Percentiles rank a stretch among this genome's conserved stretches.
Evolutionary conservation across 768 basidiomycete species (phyloP).

Genomic region (Amylocystis lapponica): DNA sequence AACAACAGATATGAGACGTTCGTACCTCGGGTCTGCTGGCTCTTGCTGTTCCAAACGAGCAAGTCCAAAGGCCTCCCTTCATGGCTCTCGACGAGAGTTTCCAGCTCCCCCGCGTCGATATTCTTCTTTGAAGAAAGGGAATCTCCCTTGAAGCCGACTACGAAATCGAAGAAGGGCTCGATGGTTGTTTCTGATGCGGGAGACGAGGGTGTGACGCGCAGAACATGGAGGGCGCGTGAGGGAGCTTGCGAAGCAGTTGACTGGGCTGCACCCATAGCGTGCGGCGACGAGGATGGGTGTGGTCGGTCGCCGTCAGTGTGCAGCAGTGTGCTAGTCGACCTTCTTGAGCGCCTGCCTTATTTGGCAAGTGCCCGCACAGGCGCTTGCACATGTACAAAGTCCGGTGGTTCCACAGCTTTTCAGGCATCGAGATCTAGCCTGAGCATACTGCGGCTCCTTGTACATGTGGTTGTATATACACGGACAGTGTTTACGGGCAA

Average conservation of each 20-base stretch:
- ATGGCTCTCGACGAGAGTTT: slow-evolving; percentile 77
- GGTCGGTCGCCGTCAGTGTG: no score
- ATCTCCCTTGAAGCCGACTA: slow-evolving; percentile 82
- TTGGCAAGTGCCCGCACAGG: no score
- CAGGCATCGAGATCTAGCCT: no score
- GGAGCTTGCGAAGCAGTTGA: slow-evolving; percentile 52
- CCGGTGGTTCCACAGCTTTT: no score
- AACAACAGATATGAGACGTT: slow-evolving; percentile 1
- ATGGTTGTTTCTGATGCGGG: slow-evolving; percentile 84
- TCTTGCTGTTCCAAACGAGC: slow-evolving; percentile 82
- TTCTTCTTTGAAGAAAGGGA: slow-evolving; percentile 39
- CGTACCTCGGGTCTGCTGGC: slow-evolving; percentile 59
- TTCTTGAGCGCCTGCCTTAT: no score
- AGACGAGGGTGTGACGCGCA: slow-evolving; percentile 83
- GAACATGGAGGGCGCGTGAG: slow-evolving; percentile 71
- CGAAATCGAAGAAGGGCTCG: slow-evolving; percentile 95
- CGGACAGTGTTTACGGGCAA: no score
- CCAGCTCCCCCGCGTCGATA: slow-evolving; percentile 66
- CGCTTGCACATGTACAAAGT: no score
- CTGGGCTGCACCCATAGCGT: slow-evolving; percentile 67
- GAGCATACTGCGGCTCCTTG: no score
- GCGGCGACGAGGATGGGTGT: not conserved
- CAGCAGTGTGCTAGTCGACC: no score
- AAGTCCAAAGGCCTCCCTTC: slow-evolving; percentile 67
- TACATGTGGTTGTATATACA: no score